phyloP scores from a whole-genome alignment of 2,329 filamentous ascomycete species.

The Rhynchosporium agropyri region DNA sequence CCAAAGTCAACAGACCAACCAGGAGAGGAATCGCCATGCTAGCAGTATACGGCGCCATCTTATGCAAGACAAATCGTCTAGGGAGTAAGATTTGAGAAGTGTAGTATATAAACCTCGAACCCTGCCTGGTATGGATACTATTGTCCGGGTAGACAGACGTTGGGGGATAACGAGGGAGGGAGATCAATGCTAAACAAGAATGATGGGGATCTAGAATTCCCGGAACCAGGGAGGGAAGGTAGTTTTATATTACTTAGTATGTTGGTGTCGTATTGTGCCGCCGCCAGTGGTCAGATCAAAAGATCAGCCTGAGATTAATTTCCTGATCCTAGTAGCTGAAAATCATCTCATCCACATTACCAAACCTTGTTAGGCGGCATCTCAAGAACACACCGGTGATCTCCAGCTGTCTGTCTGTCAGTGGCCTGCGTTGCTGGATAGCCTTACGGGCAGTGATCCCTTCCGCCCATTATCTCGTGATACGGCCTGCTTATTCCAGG shows the following conservation, averaged over 20 bases:
- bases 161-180: neutral
- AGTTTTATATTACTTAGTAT: constrained; percentile 2
- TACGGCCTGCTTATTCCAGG: too few species aligned
- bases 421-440: neutral
- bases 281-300: constrained; percentile 11
- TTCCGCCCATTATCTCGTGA: too few species aligned
- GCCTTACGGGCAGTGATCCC: neutral
- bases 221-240: neutral
- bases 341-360: constrained; percentile 2
- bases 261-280: constrained; percentile 7
- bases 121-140: neutral
- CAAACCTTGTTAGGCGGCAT: neutral
- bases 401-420: too few species aligned
- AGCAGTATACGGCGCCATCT: constrained; percentile 1
- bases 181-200: neutral
- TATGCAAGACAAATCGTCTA: neutral
- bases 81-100: neutral
- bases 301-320: constrained; percentile 1
- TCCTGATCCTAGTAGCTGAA: neutral
- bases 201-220: constrained; percentile 1
- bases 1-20: neutral
- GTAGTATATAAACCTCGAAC: constrained; percentile 3
- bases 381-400: too few species aligned
- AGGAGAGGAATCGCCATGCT: neutral
- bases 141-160: neutral